Conservation (phyloP, 2,329 filamentous ascomycete genomes). For the Cladophialophora chaetospira region DNA sequence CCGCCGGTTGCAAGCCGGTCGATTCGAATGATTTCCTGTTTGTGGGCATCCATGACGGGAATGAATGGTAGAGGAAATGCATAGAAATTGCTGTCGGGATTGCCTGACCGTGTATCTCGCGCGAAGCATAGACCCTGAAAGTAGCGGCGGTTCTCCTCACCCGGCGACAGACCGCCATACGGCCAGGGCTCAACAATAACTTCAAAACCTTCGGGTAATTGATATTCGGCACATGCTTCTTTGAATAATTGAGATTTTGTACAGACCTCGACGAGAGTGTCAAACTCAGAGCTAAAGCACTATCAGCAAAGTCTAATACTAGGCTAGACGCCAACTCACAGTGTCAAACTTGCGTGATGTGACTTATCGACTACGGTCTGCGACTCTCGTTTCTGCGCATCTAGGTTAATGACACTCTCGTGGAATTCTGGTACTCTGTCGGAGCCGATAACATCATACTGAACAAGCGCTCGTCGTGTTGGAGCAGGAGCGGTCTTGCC, state of each 20-base stretch:
- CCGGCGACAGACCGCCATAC: slow-evolving; percentile 55
- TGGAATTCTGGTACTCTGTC: slow-evolving; percentile 57
- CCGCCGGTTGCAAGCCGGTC: slow-evolving; percentile 59
- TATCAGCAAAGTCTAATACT: not conserved
- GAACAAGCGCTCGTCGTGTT: slow-evolving; percentile 54
- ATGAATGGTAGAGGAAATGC: slow-evolving; percentile 62
- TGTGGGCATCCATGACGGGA: slow-evolving; percentile 60
- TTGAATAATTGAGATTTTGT: slow-evolving; percentile 56
- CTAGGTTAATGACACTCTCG: slow-evolving; percentile 56
- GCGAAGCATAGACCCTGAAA: slow-evolving; percentile 60
- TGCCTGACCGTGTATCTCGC: slow-evolving; percentile 48
- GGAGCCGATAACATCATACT: slow-evolving; percentile 59
- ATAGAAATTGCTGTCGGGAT: slow-evolving; percentile 63
- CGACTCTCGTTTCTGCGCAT: slow-evolving; percentile 43
- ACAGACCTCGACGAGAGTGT: slow-evolving; percentile 51
- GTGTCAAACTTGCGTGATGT: slow-evolving; percentile 50
- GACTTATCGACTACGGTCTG: slow-evolving; percentile 51
- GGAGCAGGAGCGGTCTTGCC: slow-evolving; percentile 49
- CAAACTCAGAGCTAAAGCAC: slow-evolving; percentile 44
- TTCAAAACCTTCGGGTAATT: slow-evolving; percentile 58
- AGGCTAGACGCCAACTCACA: slow-evolving; percentile 33
- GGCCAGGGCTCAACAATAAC: slow-evolving; percentile 55
- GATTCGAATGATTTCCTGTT: slow-evolving; percentile 58
- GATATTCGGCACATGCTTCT: slow-evolving; percentile 53
- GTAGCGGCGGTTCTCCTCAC: slow-evolving; percentile 51